These are phyloP conservation scores for Whalleya microplaca DNA, from an alignment of 2,329 filamentous ascomycete species.

Conservation along the genomic window DNA sequence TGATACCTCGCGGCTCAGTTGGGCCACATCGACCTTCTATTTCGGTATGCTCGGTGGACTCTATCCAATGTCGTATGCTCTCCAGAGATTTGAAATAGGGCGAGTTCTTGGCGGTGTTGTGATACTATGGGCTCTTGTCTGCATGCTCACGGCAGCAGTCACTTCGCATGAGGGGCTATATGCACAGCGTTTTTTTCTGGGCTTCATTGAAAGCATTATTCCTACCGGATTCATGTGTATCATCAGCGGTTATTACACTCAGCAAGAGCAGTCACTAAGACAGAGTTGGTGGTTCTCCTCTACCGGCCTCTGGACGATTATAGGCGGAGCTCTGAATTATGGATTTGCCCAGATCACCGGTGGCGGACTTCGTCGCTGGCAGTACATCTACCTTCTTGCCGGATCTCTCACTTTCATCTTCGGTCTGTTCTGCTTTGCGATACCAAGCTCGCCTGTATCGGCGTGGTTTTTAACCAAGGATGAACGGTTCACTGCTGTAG, in stretches of 20 bases:
- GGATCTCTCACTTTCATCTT: constrained; percentile 67
- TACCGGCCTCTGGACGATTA: constrained; percentile 63
- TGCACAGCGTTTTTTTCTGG: constrained; percentile 67
- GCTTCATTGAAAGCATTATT: constrained; percentile 66
- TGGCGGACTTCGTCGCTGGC: constrained; percentile 63
- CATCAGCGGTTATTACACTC: constrained; percentile 65
- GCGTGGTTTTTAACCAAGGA: constrained; percentile 70
- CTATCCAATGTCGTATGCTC: constrained; percentile 72
- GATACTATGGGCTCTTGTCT: constrained; percentile 67
- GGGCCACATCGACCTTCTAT: constrained; percentile 81
- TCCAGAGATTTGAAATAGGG: constrained; percentile 70
- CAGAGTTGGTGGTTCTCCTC: constrained; percentile 71
- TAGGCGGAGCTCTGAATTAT: constrained; percentile 68
- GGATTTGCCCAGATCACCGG: constrained; percentile 66
- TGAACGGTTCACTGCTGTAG: constrained; percentile 67
- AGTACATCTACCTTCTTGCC: constrained; percentile 72
- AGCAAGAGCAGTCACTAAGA: constrained; percentile 64
- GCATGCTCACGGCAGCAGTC: constrained; percentile 71
- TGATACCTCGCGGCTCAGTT: constrained; percentile 70
- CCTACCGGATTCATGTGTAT: constrained; percentile 70
- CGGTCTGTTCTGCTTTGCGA: constrained; percentile 64
- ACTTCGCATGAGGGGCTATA: constrained; percentile 66
- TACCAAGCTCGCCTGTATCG: constrained; percentile 67
- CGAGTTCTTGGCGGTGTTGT: constrained; percentile 66
- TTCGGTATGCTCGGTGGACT: constrained; percentile 77